Base-by-base conservation (phyloP, 768 basidiomycete genomes). In the Podaxis sp. region DNA sequence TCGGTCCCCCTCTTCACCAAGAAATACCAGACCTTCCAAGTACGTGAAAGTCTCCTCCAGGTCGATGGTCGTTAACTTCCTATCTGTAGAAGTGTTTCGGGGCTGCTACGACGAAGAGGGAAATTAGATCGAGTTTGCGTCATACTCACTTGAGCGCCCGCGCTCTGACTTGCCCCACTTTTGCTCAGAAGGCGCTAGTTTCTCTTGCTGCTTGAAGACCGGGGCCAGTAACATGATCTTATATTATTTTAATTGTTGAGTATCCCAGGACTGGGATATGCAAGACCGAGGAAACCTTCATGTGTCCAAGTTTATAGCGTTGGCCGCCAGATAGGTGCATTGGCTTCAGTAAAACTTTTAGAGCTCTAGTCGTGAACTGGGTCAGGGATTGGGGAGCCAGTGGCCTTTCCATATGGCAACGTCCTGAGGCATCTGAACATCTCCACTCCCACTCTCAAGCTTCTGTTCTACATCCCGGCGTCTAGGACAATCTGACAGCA, bases 1-100 rank as follows among this genome's bases (percentile, higher is more conserved):
- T 36, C 30, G 3, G 61, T 63, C 15, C 38, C 61, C 11, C 6
- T 63, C 8, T 56, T 55, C 54, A 17, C 24, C 26, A 56, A 46
- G 30, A 55, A 63, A 8, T 63, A 46, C n/a, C 19, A 63, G 38
- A 24, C 55, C 22, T 62, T 54, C 40, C 19, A 55, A 52, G 49
- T 51, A 19, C 33, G 59, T 19, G 13, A 52, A 24, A 4, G 22
- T 9, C 33, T 30, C 13, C 6, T 52, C 17, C 52, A 9, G 19
- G 6, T 30, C 28, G 7, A 42, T n/a, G 11, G 40, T 12, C 6
- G 4, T 9, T 42, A n/a, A 42, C 40, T 12, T 42, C 40, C 4
- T 9, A 9, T 5, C 17, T 30, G 5, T 26, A 52, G 52, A 52
- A 52, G 28, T 52, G 52, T 17, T 52, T 52, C 26, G 52, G 52